Evolutionary conservation across 2,329 filamentous ascomycete genomes (phyloP), one percentile per base, ranked within the genome.

Genomic region (Juglanconis sp.): DNA sequence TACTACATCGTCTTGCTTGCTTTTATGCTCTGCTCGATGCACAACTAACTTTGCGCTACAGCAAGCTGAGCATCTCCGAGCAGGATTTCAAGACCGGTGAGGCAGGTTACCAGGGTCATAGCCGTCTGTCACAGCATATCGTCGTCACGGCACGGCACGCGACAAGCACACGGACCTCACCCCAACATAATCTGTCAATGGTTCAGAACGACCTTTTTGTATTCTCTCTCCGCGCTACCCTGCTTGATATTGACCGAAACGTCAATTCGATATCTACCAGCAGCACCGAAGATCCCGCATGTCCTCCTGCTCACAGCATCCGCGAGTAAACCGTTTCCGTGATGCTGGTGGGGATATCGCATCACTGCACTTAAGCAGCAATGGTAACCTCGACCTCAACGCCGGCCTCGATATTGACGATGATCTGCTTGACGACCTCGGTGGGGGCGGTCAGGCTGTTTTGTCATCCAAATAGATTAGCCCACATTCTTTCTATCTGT

Each of bases 401-500:
- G 83, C 91, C 91, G 68, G 91, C 91, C 84, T 95, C 91, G 78
- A 95, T 95, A 84, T 95, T 96, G 85, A 95, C 90, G 77, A 95
- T 95, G 84, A 95, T 93, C 81, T 92, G 89, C 89, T 96, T 96
- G 83, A 96, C 91, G 69, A 94, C 89, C 87, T 99, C 95, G 74
- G 95, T 99, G 66, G 95, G 95, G 72, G 95, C 95, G 82, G 96
- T 93, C 69, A 99, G 85, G 81, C 87, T 90, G 53, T 35, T 40
- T 11, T 4, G n/a, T n/a, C 3, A 40, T 38, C 31, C 7, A 38
- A 7, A 8, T 38, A 38, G 7, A 55, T 67, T 52, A 70, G 68
- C 63, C 69, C 40, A 17, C 30, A 24, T 6, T 31, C 24, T 64
- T 67, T 60, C 68, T 59, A 53, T 61, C 53, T 17, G 17, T 17